phyloP scores from a whole-genome alignment of 805 yeast species.

The Metschnikowia peoriensis region DNA sequence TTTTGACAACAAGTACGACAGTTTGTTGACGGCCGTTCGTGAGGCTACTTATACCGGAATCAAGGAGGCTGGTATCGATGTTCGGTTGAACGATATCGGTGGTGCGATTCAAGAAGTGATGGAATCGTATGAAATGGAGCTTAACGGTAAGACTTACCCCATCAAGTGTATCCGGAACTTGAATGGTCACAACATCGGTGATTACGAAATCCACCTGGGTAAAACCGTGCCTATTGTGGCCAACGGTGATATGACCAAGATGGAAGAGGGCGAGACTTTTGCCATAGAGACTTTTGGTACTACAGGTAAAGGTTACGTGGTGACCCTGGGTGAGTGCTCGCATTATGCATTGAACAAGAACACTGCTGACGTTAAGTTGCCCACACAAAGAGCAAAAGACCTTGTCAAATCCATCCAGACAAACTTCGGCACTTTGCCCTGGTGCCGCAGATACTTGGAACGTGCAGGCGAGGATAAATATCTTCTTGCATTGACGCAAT shows the following conservation, averaged over 20 bases:
- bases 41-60: constrained; percentile 95
- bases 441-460: constrained; percentile 94
- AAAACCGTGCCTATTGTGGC: constrained; percentile 96
- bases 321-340: constrained; percentile 86
- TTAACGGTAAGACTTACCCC: constrained; percentile 81
- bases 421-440: constrained; percentile 91
- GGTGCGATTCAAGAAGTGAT: constrained; percentile 94
- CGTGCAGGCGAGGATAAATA: constrained; percentile 90
- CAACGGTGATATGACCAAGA: constrained; percentile 89
- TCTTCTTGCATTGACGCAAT: constrained; percentile 76
- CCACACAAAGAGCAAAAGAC: constrained; percentile 66
- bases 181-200: constrained; percentile 91
- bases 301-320: constrained; percentile 91
- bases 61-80: constrained; percentile 92
- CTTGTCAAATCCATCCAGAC: constrained; percentile 68
- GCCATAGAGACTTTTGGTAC: constrained; percentile 98
- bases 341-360: constrained; percentile 76
- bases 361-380: constrained; percentile 38
- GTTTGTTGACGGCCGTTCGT: constrained; percentile 75
- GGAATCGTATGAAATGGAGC: constrained; percentile 94
- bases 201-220: constrained; percentile 86
- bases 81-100: constrained; percentile 90
- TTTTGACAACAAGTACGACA: constrained; percentile 80
- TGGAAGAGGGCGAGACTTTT: constrained; percentile 98
- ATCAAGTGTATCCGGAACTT: constrained; percentile 88